Conservation (phyloP, 163 green algal genomes). For the Scenedesmus sp. region DNA sequence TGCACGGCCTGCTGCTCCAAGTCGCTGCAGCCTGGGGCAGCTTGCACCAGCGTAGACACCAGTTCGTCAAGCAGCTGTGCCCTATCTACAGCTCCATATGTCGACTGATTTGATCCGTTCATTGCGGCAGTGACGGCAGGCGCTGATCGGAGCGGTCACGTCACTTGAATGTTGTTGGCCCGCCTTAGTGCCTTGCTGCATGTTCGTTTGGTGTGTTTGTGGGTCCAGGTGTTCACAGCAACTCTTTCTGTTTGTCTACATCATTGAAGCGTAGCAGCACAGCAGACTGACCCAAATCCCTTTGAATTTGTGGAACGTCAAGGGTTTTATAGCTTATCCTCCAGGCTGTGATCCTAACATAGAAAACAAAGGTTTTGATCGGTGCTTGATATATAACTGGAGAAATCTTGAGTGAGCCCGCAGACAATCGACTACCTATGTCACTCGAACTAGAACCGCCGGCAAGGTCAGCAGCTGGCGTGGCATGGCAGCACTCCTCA, state of each 20-base stretch:
- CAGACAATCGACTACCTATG: no score
- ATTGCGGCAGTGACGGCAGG: not conserved
- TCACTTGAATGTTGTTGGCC: not conserved
- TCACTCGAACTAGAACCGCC: not conserved
- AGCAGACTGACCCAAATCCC: not conserved
- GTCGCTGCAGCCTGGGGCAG: not conserved
- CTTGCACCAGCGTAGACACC: not conserved
- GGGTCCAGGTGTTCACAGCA: no score
- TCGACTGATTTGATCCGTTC: not conserved
- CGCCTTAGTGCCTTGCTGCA: not conserved
- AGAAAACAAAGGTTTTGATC: no score
- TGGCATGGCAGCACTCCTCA: not conserved
- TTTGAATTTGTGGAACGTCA: not conserved
- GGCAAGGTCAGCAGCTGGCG: not conserved
- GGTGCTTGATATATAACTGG: no score
- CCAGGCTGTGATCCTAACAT: no score
- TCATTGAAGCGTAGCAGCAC: not conserved
- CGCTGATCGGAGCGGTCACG: not conserved
- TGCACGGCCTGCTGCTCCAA: slow-evolving; percentile 29
- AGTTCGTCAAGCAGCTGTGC: slow-evolving; percentile 42
- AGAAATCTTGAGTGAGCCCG: no score
- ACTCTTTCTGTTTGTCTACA: no score
- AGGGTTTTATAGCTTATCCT: no score
- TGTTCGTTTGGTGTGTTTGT: no score
- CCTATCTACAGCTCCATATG: not conserved